Evolutionary conservation across 768 basidiomycete species (phyloP).

Genomic region (Boletus tomentosulus): DNA sequence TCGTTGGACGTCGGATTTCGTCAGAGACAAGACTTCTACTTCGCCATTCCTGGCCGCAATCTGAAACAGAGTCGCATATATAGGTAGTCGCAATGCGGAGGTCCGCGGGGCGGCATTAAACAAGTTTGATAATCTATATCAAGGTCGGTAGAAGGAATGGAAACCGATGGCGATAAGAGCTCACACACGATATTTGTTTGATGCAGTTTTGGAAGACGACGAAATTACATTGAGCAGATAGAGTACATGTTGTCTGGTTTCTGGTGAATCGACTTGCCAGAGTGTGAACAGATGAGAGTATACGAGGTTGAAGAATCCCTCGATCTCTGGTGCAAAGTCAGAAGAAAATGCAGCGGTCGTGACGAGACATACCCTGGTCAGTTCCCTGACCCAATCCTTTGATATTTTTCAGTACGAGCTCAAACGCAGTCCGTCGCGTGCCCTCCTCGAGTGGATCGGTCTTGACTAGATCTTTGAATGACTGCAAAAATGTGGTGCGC

Average conservation of each 20-base stretch:
- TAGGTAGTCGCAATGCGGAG: constrained; percentile 59
- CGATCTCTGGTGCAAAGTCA: constrained; percentile 51
- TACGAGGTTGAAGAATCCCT: constrained; percentile 85
- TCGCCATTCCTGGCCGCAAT: constrained; percentile 59
- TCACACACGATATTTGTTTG: constrained; percentile 75
- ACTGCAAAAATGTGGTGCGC: constrained; percentile 54
- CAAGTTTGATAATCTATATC: constrained; percentile 66
- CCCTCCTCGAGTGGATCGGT: constrained; percentile 49
- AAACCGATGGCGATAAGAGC: background rate
- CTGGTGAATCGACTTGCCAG: constrained; percentile 50
- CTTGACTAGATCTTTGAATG: constrained; percentile 60
- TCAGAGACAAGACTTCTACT: constrained; percentile 56
- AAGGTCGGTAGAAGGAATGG: constrained; percentile 3
- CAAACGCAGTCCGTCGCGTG: constrained; percentile 52
- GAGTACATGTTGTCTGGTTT: constrained; percentile 48
- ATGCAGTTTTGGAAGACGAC: constrained; percentile 47
- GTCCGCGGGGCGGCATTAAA: constrained; percentile 72
- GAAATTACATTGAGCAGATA: constrained; percentile 53
- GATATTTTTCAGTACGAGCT: constrained; percentile 55
- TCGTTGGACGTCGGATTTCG: constrained; percentile 59
- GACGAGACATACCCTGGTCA: constrained; percentile 58
- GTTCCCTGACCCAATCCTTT: constrained; percentile 71
- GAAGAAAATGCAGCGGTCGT: background rate
- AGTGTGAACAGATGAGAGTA: constrained; percentile 67
- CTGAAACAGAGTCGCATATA: constrained; percentile 60